Conservation (phyloP, 2,329 filamentous ascomycete genomes). For the Aspergillus aculeatus region DNA sequence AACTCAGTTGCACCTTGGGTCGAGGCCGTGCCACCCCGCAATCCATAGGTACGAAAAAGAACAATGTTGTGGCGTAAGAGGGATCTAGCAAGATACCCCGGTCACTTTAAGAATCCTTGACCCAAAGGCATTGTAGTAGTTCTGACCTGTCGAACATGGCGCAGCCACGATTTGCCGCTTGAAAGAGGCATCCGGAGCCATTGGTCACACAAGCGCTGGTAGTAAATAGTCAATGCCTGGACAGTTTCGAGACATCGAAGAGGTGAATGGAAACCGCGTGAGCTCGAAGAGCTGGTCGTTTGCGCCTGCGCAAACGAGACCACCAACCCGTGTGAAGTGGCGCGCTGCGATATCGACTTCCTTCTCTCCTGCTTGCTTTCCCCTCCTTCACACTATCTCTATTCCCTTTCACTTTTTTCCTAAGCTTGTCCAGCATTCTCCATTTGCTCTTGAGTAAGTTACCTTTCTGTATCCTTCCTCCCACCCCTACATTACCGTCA, state of each 20-base stretch:
- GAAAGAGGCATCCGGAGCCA: background rate
- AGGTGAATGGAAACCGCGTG: too few species aligned
- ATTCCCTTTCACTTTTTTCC: background rate
- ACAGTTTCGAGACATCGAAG: too few species aligned
- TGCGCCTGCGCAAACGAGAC: background rate
- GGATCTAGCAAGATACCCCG: background rate
- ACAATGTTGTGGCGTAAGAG: conserved; percentile 7
- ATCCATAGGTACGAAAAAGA: background rate
- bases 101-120: too few species aligned
- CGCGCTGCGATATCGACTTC: conserved; percentile 3
- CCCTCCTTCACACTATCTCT: background rate
- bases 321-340: conserved; percentile 9
- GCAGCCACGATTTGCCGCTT: conserved; percentile 10
- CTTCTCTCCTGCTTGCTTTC: background rate
- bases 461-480: background rate
- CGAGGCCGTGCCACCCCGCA: background rate
- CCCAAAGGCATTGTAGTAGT: background rate
- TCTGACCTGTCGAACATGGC: conserved; percentile 24
- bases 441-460: background rate
- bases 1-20: background rate
- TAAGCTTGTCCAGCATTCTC: background rate
- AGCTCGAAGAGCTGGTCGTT: background rate
- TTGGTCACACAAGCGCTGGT: conserved; percentile 13
- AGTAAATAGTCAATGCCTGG: too few species aligned
- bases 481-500: conserved; percentile 1